Conservation (phyloP, 2,329 filamentous ascomycete species). For the Trichoderma koningiopsis region DNA sequence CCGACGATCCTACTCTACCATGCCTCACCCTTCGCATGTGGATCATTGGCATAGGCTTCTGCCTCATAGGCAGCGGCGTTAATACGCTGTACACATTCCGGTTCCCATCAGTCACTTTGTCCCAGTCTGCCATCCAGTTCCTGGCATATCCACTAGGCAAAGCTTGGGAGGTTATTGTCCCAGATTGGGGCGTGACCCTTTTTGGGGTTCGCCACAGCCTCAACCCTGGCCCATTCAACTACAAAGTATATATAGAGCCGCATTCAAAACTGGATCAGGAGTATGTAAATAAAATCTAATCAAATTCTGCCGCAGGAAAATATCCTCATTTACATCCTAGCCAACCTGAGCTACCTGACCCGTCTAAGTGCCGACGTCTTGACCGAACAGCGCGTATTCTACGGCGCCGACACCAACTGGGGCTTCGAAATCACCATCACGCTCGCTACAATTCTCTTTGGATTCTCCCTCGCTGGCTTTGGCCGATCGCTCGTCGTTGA, state of each 20-base stretch:
- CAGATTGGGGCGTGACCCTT: constrained; percentile 36
- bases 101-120: constrained; percentile 38
- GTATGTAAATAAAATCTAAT: constrained; percentile 12
- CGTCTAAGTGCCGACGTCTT: constrained; percentile 41
- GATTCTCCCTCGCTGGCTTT: constrained; percentile 54
- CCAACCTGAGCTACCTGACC: constrained; percentile 54
- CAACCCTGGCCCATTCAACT: constrained; percentile 46
- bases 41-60: constrained; percentile 43
- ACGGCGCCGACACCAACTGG: constrained; percentile 47
- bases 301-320: constrained; percentile 46
- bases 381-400: constrained; percentile 45
- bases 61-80: constrained; percentile 41
- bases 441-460: constrained; percentile 53
- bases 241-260: constrained; percentile 34
- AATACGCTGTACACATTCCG: constrained; percentile 48
- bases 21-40: constrained; percentile 45
- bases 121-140: constrained; percentile 44
- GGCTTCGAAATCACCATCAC: constrained; percentile 54
- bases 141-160: constrained; percentile 48
- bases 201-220: constrained; percentile 35
- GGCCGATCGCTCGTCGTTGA: constrained; percentile 47
- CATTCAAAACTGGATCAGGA: too few species aligned
- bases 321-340: constrained; percentile 57
- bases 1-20: constrained; percentile 35
- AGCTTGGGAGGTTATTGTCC: constrained; percentile 39